Evolutionary conservation across 176 grass and related monocot species (phyloP), one percentile per base, ranked within the genome.

Genomic region (Cenchrus fungigraminus): DNA sequence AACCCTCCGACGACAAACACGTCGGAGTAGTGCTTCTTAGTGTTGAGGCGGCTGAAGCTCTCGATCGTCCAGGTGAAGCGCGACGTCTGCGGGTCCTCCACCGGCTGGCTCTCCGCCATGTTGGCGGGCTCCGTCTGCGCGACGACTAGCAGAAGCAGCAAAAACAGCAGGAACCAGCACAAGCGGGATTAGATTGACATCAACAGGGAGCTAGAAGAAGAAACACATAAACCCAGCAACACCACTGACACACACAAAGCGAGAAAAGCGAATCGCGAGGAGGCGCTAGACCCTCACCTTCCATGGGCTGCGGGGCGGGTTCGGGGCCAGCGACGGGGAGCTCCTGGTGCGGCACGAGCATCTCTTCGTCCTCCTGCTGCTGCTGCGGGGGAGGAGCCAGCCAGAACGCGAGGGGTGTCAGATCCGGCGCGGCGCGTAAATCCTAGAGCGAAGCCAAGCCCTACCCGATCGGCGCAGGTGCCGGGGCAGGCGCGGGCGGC

Each of bases 21-120:
- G 1, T 98, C 96, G 0, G 96, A 95, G 84, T 98, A 98, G 78
- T 93, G 96, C 83, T 98, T 98, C 89, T 98, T 98, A 11, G 73
- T 79, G 81, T 83, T 98, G 82, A 98, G 15, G 74, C 96, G 89
- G 12, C 80, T 90, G 87, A 95, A 98, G 85, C 91, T 98, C 55
- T 95, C 89, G 32, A 98, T 98, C 14, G 96, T 95, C 96, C 96
- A 98, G 55, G 90, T 98, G 82, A 93, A 98, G 57, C 91, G 85
- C 7, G 92, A 94, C 0, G 86, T 92, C 51, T 92, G 93, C 17
- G 93, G 91, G 87, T 98, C 96, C 88, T 98, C 96, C 4, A 67
- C 83, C 32, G 89, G 89, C 83, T 94, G 93, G 88, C 82, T 92
- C 80, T 98, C 96, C 0, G 91, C 90, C 7, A 89, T 90, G 73